Base-by-base conservation (phyloP, 768 basidiomycete genomes). In the Termitomyces titanicus region DNA sequence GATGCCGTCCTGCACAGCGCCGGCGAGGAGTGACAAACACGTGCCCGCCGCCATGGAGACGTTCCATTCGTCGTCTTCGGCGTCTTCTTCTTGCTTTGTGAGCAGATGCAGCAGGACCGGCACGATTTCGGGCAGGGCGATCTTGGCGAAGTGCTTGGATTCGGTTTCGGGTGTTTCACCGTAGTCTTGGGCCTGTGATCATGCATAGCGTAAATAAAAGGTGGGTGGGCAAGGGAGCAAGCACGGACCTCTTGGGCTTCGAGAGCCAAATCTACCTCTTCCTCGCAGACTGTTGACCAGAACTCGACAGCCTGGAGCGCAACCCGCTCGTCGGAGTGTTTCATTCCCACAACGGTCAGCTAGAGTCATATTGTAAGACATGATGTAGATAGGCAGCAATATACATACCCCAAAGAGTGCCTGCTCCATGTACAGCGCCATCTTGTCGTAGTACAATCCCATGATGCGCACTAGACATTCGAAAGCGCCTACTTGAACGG, bases 391-490 rank as follows among this genome's bases (percentile, higher is more conserved):
- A 40, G 43, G 46, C 50, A 47, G 53, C 29, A 45, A 58, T 40
- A 12, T 17, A 81, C 88, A 53, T 74, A 97, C 95, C 40, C 97
- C 97, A 65, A 98, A 99, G 31, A 99, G 73, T 0, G 97, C 97
- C 67, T 95, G 89, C 69, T 99, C 97, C 97, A 99, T 99, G 78
- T 99, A 99, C 68, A 96, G 87, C 34, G 83, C 85, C 97, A 99
- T 99, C 78, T 96, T 98, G 65, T 96, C 95, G 70, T 99, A 99
- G 76, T 98, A 99, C 53, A 97, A 76, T 54, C 88, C 86, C 97
- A 99, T 98, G 67, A 98, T 97, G 65, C 87, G 83, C 29, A 98
- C 96, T 13, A 99, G 77, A 72, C 91, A 94, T 68, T 97, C 94
- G 64, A 97, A 99, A 5, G 97, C 89, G 29, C 86, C 92, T n/a